Evolutionary conservation across 2,329 filamentous ascomycete species (phyloP).

Genomic region (Aspergillus cejpii): DNA sequence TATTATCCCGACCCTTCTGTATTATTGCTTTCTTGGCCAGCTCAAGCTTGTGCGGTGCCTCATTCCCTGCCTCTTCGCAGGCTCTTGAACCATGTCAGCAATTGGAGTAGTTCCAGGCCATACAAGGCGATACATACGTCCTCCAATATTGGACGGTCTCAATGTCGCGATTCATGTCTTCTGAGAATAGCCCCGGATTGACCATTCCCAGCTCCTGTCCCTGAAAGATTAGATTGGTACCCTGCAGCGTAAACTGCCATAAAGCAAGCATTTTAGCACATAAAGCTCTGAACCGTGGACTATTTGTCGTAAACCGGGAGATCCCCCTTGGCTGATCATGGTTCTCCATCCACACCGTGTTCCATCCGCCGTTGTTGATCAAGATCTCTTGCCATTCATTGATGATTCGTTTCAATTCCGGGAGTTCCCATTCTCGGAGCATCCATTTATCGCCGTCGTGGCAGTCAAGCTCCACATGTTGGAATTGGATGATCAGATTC

Average conservation of each 20-base stretch:
- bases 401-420: constrained; percentile 39
- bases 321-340: constrained; percentile 49
- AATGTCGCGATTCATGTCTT: constrained; percentile 47
- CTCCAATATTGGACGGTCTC: constrained; percentile 49
- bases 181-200: constrained; percentile 42
- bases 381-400: constrained; percentile 46
- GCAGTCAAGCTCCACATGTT: constrained; percentile 27
- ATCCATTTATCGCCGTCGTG: constrained; percentile 23
- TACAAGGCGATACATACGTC: constrained; percentile 11
- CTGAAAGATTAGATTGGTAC: constrained; percentile 48
- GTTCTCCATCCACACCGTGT: constrained; percentile 55
- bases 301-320: constrained; percentile 33
- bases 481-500: constrained; percentile 41
- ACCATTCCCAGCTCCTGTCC: constrained; percentile 48
- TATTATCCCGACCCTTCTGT: constrained; percentile 27
- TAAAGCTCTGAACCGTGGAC: constrained; percentile 21
- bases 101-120: neutral
- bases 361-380: constrained; percentile 52
- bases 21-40: constrained; percentile 22
- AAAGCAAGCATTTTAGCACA: constrained; percentile 25
- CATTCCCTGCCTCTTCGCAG: constrained; percentile 13
- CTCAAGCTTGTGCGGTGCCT: constrained; percentile 19
- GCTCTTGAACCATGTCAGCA: constrained; percentile 9
- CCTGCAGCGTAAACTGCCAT: constrained; percentile 49
- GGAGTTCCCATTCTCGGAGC: constrained; percentile 37